Conservation (phyloP, 2,329 filamentous ascomycete species). For the Claviceps digitariae region DNA sequence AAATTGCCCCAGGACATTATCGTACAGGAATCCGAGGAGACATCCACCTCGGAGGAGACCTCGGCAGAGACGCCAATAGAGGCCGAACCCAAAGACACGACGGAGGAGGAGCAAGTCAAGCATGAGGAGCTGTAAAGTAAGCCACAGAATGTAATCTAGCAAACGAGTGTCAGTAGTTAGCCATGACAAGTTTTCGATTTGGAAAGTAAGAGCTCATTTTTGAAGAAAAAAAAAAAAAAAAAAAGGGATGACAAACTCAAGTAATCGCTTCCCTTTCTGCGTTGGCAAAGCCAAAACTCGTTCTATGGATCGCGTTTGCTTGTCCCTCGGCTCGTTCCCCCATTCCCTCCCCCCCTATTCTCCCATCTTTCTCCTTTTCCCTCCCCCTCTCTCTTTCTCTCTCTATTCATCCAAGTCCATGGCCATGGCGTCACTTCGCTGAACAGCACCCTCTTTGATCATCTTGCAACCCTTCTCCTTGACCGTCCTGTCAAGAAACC, state of each 20-base stretch:
- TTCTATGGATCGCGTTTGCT: neutral
- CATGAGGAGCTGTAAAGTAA: conserved; percentile 37
- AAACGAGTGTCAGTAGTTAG: neutral
- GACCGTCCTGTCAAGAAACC: conserved; percentile 69
- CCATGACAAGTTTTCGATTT: neutral
- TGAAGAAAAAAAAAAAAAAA: neutral
- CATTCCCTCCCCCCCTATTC: neutral
- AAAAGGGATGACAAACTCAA: neutral
- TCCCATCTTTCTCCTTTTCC: neutral
- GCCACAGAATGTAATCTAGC: neutral
- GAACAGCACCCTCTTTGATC: conserved; percentile 40
- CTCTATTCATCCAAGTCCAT: conserved; percentile 34
- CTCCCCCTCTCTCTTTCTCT: neutral
- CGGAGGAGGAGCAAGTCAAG: conserved; percentile 17
- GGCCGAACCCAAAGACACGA: conserved; percentile 11
- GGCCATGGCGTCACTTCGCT: conserved; percentile 32
- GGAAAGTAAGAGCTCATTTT: too few species aligned
- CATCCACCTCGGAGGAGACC: neutral
- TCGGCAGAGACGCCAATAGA: conserved; percentile 10
- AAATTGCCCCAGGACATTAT: conserved; percentile 51
- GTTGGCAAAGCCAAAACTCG: neutral
- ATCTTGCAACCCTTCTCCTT: conserved; percentile 55
- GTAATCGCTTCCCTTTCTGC: neutral
- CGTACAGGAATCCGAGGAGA: conserved; percentile 23
- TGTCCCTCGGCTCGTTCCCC: neutral